Base-by-base conservation (phyloP, 306 rosid genomes). In the Abrus pulchellus region DNA sequence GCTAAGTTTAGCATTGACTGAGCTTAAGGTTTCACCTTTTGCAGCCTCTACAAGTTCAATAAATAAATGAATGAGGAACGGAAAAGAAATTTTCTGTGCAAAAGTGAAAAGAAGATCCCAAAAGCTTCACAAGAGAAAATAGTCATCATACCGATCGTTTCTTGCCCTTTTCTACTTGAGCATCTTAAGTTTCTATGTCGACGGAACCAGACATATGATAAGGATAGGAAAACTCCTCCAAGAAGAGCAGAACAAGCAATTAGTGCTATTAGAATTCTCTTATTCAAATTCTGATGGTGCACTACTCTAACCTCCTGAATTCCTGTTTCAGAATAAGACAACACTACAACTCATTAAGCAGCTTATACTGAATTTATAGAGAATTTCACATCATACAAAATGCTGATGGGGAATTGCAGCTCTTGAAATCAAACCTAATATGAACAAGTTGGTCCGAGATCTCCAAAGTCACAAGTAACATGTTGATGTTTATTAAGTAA, bases 201-300 rank as follows among this genome's bases (percentile, higher is more conserved):
- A 76, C 62, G 79, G 50, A 91, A 75, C 90, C 97, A 91, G 68
- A 82, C 75, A 81, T 81, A 90, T 67, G 83, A 62, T 34, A 91
- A 80, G 68, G 82, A 75, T 30, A 94, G 74, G 82, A 92, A 84
- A 60, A 89, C 76, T 83, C 83, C 93, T 62, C 84, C 92, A 73
- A 94, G 92, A 65, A 91, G 87, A 74, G 90, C 63, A 79, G 97
- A 92, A 85, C 89, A 87, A 82, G 88, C 84, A 87, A 91, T 79
- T 33, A 92, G 86, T 29, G 92, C 90, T 54, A 90, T 44, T 32
- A 92, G 91, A 87, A 92, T 87, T 72, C 80, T 88, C 85, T 86
- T 91, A 81, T 90, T 85, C 90, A 92, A 82, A 79, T 73, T 88
- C 80, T 86, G 92, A 81, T 88, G 97, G 72, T 89, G 97, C 80